A percentile compares a stretch with the other conserved stretches of the same genome.
Conservation (phyloP, 305 asterid species). For the Rubia peregrina region DNA sequence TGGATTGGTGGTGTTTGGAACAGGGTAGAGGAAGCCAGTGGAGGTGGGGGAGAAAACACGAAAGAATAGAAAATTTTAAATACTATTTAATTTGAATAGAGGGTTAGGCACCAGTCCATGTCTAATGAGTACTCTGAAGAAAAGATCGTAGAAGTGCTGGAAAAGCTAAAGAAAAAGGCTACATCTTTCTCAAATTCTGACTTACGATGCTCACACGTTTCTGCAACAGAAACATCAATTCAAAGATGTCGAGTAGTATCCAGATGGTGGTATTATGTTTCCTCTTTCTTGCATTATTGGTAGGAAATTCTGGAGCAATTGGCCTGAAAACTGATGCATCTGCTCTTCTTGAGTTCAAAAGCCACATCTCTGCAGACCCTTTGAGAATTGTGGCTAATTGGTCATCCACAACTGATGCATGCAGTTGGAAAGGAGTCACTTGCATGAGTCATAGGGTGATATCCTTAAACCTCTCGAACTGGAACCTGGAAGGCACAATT, state of each 20-base stretch:
- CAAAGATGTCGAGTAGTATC: background rate
- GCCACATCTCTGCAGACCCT: conserved; percentile 17
- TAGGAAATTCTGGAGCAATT: background rate
- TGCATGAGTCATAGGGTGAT: conserved; percentile 15
- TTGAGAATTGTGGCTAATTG: conserved; percentile 17
- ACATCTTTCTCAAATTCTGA: background rate
- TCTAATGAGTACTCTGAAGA: too few relatives aligned
- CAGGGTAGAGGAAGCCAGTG: too few relatives aligned
- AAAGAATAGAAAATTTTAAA: too few relatives aligned
- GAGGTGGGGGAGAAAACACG: too few relatives aligned
- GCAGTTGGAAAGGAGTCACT: conserved; percentile 22
- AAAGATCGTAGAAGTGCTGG: too few relatives aligned
- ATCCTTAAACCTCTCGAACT: conserved; percentile 11
- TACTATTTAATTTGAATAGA: too few relatives aligned
- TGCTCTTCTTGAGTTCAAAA: conserved; percentile 23
- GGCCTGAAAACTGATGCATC: conserved; percentile 9
- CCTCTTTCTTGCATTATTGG: background rate
- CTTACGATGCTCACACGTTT: background rate
- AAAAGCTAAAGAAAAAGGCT: background rate
- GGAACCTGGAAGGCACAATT: conserved; percentile 10
- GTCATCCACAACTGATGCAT: conserved; percentile 12
- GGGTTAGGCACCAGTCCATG: background rate
- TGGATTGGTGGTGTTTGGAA: too few relatives aligned
- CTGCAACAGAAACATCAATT: background rate
- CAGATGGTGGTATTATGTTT: background rate